Evolutionary conservation across 306 rosid species (phyloP).

Genomic region (Clitoria ternatea): DNA sequence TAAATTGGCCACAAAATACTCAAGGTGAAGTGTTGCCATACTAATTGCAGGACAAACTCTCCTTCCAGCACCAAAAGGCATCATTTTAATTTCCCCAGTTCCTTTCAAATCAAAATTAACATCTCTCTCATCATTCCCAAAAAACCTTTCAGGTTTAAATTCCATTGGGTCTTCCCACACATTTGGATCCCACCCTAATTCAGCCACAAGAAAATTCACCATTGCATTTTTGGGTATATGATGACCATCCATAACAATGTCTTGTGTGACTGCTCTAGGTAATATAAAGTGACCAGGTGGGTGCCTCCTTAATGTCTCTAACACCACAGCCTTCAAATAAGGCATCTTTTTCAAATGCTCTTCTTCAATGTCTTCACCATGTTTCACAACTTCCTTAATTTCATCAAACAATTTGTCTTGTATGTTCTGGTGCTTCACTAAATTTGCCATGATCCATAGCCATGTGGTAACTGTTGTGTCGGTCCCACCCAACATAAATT

Average conservation of each 20-base stretch:
- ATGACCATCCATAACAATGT: conserved; percentile 36
- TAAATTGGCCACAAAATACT: conserved; percentile 49
- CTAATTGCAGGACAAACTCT: conserved; percentile 51
- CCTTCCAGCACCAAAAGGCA: conserved; percentile 65
- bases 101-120: conserved; percentile 47
- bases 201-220: conserved; percentile 51
- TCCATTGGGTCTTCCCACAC: conserved; percentile 68
- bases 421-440: conserved; percentile 41
- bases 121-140: background rate
- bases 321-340: conserved; percentile 44
- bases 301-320: conserved; percentile 47
- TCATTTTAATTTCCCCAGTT: conserved; percentile 45
- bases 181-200: conserved; percentile 48
- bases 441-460: conserved; percentile 51
- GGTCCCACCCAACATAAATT: conserved; percentile 47
- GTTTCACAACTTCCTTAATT: conserved; percentile 27
- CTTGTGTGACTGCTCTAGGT: conserved; percentile 47
- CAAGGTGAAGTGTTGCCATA: conserved; percentile 44
- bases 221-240: conserved; percentile 45
- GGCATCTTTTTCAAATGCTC: conserved; percentile 45
- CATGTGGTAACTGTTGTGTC: conserved; percentile 47
- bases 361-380: conserved; percentile 42
- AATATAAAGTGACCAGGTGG: conserved; percentile 53
- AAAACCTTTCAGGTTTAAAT: conserved; percentile 56
- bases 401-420: conserved; percentile 45